Conservation (phyloP, 495 filamentous ascomycete species). For the Neurospora hispaniola region DNA sequence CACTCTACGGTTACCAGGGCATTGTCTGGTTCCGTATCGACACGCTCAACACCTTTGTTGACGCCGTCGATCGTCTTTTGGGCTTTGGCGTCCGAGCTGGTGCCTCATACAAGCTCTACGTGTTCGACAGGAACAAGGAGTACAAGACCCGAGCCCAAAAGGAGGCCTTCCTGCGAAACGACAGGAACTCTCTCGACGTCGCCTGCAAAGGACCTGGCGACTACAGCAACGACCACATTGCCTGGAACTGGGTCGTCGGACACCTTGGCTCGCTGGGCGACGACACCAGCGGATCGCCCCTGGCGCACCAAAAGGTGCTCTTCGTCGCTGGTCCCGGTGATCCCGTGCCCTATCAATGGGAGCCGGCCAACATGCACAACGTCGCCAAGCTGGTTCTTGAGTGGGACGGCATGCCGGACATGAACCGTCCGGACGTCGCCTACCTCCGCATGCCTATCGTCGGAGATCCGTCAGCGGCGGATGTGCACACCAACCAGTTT, state of each 20-base stretch:
- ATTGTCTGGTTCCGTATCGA: slow-evolving; percentile 14
- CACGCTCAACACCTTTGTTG: slow-evolving; percentile 17
- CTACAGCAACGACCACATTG: slow-evolving; percentile 7
- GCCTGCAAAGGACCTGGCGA: slow-evolving; percentile 9
- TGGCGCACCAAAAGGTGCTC: background rate
- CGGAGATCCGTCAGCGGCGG: background rate
- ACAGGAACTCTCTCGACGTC: background rate
- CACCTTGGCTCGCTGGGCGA: background rate
- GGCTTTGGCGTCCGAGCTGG: slow-evolving; percentile 15
- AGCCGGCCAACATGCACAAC: slow-evolving; percentile 3
- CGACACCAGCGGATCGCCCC: background rate
- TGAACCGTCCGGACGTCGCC: slow-evolving; percentile 16
- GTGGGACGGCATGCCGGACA: slow-evolving; percentile 7
- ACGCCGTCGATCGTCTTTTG: slow-evolving; percentile 22
- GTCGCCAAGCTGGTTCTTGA: slow-evolving; percentile 10
- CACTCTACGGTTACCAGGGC: slow-evolving; percentile 21
- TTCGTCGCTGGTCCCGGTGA: slow-evolving; percentile 12
- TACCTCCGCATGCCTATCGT: slow-evolving; percentile 18
- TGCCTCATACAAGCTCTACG: slow-evolving; percentile 12
- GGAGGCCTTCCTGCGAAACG: background rate
- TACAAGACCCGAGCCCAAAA: slow-evolving; percentile 1
- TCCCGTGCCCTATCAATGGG: slow-evolving; percentile 11
- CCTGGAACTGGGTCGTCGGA: slow-evolving; percentile 5
- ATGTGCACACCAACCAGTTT: slow-evolving; percentile 11
- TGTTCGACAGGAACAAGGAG: slow-evolving; percentile 8